Conservation (phyloP, 176 grass and related monocot genomes). For the Carex kokanica region DNA sequence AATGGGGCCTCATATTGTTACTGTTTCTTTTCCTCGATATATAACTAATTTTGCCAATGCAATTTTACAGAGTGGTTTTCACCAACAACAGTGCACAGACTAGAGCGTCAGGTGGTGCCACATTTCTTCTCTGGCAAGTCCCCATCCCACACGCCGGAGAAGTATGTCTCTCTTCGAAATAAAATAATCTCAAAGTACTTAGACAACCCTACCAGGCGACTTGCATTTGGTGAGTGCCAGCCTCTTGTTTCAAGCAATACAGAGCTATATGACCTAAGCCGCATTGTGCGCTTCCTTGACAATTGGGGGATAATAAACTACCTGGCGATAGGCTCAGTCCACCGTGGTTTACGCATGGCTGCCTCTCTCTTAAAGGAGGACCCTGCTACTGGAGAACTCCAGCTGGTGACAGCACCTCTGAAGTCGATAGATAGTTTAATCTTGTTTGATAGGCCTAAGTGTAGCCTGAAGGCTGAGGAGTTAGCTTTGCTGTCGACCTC, state of each 20-base stretch:
- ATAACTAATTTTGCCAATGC: background rate
- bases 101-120: conserved; percentile 87
- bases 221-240: conserved; percentile 74
- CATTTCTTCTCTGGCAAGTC: conserved; percentile 86
- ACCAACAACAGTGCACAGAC: conserved; percentile 50
- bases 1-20: background rate
- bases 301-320: conserved; percentile 98
- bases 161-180: conserved; percentile 69
- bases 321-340: conserved; percentile 58
- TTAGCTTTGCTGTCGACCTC: conserved; percentile 37
- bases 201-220: conserved; percentile 58
- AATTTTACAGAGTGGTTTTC: conserved; percentile 81
- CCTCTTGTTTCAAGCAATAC: conserved; percentile 55
- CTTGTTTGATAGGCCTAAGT: conserved; percentile 91
- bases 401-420: conserved; percentile 59
- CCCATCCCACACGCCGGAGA: conserved; percentile 48
- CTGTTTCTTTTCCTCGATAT: background rate
- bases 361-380: conserved; percentile 72
- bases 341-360: conserved; percentile 59
- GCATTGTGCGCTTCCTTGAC: conserved; percentile 86
- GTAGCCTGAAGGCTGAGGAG: conserved; percentile 56
- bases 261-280: conserved; percentile 82
- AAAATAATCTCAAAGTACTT: conserved; percentile 74
- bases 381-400: conserved; percentile 43
- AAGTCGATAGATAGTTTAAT: conserved; percentile 90